A percentile compares a stretch with the other conserved stretches of the same genome.
These are phyloP conservation scores for Salvia miltiorrhiza DNA, from an alignment of 257 asterid species.

Conservation along the genomic window DNA sequence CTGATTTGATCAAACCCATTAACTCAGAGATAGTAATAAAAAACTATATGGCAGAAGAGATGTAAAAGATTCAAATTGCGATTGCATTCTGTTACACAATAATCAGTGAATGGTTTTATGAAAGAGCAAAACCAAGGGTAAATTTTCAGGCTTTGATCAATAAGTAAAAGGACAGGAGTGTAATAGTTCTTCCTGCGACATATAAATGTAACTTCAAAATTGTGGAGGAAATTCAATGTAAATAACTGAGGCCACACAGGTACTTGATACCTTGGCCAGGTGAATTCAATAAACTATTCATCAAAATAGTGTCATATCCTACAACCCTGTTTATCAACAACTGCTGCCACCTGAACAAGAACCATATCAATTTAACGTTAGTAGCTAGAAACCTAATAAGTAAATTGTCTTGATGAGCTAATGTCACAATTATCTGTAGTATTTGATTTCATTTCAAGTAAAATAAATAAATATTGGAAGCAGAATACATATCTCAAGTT, in stretches of 20 bases:
- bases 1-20: constrained; percentile 11
- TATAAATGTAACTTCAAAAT: constrained; percentile 5
- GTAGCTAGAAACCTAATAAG: constrained; percentile 14
- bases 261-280: constrained; percentile 80
- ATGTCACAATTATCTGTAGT: neutral
- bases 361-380: constrained; percentile 6
- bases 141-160: constrained; percentile 10
- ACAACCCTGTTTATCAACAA: constrained; percentile 94
- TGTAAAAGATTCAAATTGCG: constrained; percentile 5
- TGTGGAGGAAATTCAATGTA: neutral
- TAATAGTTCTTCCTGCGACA: constrained; percentile 2
- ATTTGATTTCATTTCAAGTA: neutral
- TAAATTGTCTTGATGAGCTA: neutral
- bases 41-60: constrained; percentile 7
- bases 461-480: neutral
- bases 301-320: constrained; percentile 95
- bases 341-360: constrained; percentile 90
- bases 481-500: neutral
- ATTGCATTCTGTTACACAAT: neutral
- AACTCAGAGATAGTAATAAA: neutral
- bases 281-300: constrained; percentile 89
- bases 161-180: constrained; percentile 11
- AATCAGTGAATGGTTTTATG: constrained; percentile 5
- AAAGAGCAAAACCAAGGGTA: constrained; percentile 13
- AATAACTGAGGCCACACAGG: constrained; percentile 12